A percentile compares a stretch with the other conserved stretches of the same genome.
These are phyloP conservation scores for Eruca vesicaria DNA, from an alignment of 441 rosid genomes.

Conservation along the genomic window DNA sequence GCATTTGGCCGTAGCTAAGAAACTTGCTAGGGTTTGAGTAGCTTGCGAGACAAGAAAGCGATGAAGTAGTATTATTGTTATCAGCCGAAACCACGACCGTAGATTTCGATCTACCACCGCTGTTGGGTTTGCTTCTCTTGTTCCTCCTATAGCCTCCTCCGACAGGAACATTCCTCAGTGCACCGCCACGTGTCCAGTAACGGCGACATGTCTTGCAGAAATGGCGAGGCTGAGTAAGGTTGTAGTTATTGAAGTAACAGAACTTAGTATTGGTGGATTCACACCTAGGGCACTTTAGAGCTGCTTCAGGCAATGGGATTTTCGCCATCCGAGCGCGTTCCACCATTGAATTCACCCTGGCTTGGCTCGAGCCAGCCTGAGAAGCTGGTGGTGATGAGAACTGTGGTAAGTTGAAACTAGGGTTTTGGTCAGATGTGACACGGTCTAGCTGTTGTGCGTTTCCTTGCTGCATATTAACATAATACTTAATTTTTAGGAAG, in stretches of 20 bases:
- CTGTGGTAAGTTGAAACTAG: constrained; percentile 30
- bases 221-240: constrained; percentile 63
- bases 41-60: constrained; percentile 35
- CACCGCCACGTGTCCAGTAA: constrained; percentile 68
- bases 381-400: constrained; percentile 35
- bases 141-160: constrained; percentile 66
- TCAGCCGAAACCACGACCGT: constrained; percentile 30
- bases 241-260: constrained; percentile 67
- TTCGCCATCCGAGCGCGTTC: constrained; percentile 63
- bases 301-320: constrained; percentile 49
- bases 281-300: constrained; percentile 59
- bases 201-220: constrained; percentile 64
- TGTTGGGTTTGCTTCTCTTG: constrained; percentile 48
- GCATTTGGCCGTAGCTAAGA: constrained; percentile 34
- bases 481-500: not conserved
- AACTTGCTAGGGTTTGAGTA: constrained; percentile 36
- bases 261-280: constrained; percentile 61
- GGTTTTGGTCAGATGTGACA: constrained; percentile 30
- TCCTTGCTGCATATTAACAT: constrained; percentile 39
- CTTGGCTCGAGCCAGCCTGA: constrained; percentile 30
- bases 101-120: constrained; percentile 43
- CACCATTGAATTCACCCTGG: constrained; percentile 50
- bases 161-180: constrained; percentile 59
- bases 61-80: constrained; percentile 31
- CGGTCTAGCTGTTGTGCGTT: constrained; percentile 38